A percentile compares a stretch with the other conserved stretches of the same genome.
phyloP scores from a whole-genome alignment of 352 stramenopile species.

The Globisporangium echinulatum region DNA sequence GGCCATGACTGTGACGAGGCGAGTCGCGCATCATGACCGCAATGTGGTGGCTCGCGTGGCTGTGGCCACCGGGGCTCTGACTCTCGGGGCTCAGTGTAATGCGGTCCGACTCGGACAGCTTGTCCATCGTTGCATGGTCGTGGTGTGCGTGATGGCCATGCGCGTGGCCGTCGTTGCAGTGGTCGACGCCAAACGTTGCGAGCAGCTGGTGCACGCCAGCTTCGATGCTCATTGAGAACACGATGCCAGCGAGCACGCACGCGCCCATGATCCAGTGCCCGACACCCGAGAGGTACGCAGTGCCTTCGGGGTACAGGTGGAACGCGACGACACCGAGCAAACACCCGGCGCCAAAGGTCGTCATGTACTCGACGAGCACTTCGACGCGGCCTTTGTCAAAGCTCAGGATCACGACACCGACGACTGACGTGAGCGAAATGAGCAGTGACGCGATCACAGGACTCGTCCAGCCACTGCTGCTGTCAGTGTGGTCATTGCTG shows the following conservation, averaged over 20 bases:
- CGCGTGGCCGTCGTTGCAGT: conserved; percentile 8
- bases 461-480: conserved; percentile 1
- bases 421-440: conserved; percentile 17
- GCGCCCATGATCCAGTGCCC: conserved; percentile 26
- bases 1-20: not conserved
- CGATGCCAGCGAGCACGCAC: conserved; percentile 23
- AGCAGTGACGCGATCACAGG: conserved; percentile 15
- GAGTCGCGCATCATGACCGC: not conserved
- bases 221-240: conserved; percentile 25
- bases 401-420: conserved; percentile 14
- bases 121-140: conserved; percentile 12
- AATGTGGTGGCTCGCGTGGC: conserved; percentile 14
- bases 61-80: conserved; percentile 12
- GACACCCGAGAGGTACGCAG: conserved; percentile 20
- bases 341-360: conserved; percentile 20
- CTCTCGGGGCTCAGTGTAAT: conserved; percentile 10
- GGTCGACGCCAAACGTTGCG: conserved; percentile 16
- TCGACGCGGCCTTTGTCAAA: conserved; percentile 14
- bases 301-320: conserved; percentile 30
- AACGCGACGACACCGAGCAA: conserved; percentile 33
- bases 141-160: conserved; percentile 9
- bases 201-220: conserved; percentile 23
- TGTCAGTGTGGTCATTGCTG: not conserved
- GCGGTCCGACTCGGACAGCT: conserved; percentile 1
- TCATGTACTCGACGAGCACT: conserved; percentile 15